Base-by-base conservation (phyloP, 768 basidiomycete genomes). In the Mycena filopes region DNA sequence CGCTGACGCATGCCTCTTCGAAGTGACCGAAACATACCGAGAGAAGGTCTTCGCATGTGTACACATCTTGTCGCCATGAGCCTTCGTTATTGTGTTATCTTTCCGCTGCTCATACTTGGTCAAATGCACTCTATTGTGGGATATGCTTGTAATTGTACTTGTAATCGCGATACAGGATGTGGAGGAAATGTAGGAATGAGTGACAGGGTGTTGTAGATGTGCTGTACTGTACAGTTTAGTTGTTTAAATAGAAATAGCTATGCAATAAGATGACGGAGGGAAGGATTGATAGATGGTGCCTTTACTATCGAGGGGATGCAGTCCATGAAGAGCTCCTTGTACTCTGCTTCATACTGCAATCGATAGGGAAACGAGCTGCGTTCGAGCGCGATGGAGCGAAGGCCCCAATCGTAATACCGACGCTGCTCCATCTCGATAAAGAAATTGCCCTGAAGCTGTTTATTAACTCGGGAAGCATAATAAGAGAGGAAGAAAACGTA, bases 351-450 rank as follows among this genome's bases (percentile, higher is more conserved):
- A 55, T 76, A 79, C 26, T 73, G 72, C 23, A 72, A 64, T 21
- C 76, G 73, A 46, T 72, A 73, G 3, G 79, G 78, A 36, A 76
- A 65, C 28, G 72, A 75, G 49, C 79, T 79, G 18, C 76, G 72
- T 33, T 78, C 41, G 16, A 82, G 66, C 43, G 76, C 73, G 57
- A 82, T 58, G 31, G 72, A 70, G 13, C 72, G 75, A 1, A 82
- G 71, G 10, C 69, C 66, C 80, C 80, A 81, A 5, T 69, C 55
- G 10, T 74, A 62, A 51, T 79, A 80, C 3, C 57, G 43, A 3
- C 75, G 74, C 51, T 66, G 63, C 38, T 78, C 74, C 78, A 82
- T 81, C 55, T 76, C 73, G 31, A 54, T 55, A 57, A 80, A 70
- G 63, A 82, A 82, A 13, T 75, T 68, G 31, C 77, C 78, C 57